Evolutionary conservation across 352 stramenopile species (phyloP), one percentile per base, ranked within the genome.

Genomic region (Globisporangium orthogonon): DNA sequence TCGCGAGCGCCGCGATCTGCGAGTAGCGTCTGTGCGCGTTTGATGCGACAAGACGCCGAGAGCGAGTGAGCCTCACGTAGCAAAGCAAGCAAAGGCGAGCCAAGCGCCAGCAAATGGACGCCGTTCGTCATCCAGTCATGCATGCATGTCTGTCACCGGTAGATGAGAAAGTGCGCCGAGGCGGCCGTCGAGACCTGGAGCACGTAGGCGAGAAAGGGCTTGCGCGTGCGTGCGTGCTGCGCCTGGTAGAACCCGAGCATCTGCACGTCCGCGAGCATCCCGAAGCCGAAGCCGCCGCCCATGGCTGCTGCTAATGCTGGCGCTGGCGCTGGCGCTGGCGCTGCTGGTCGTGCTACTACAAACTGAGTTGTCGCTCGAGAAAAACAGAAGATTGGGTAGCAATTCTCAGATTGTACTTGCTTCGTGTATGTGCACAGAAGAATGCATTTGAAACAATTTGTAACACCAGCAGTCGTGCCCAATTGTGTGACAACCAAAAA

Each of bases 161-260:
- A 92, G 54, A 90, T 74, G 47, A 90, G 78, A 60, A 88, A 90
- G 46, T 69, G 65, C 7, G 66, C 50, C 29, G 53, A 74, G 35
- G 63, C 39, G 7, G 74, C 74, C 17, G 70, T 66, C 18, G 58
- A 41, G 31, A 92, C 73, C 58, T 90, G 79, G 41, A 92, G 66
- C 40, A 92, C 83, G 61, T 92, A 92, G 15, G 79, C 74, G 30
- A 92, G 57, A 62, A 87, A 92, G 23, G 67, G 64, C 62, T 74
- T 75, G 44, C 69, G 65, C 35, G 69, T 70, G 43, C 66, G 62
- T 15, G 50, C 28, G 58, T 87, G 70, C 69, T 81, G 73, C 44
- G 79, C 82, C 60, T 86, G 74, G 73, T 89, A 92, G 67, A 85
- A 92, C 46, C 83, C 83, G 61, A 90, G 67, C 69, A 92, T 78